Conservation (phyloP, 768 basidiomycete species). For the Sporobolomyces phaffii region DNA sequence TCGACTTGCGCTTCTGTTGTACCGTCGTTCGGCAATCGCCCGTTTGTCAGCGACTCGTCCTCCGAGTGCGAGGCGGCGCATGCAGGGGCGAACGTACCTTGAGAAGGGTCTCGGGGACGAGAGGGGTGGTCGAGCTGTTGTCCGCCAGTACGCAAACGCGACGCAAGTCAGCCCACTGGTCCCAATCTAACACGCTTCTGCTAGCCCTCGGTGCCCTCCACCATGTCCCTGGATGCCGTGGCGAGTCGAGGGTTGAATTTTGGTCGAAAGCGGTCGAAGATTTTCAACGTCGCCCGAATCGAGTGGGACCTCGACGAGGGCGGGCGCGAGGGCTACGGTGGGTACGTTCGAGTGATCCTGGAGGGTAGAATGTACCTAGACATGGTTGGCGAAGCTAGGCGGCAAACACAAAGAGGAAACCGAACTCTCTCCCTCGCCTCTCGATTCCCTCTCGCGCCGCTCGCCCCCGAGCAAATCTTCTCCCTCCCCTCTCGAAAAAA, state of each 20-base stretch:
- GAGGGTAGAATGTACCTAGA: slow-evolving; percentile 3
- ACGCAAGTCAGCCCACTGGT: neutral
- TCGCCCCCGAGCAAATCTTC: neutral
- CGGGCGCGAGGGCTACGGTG: neutral
- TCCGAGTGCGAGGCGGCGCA: neutral
- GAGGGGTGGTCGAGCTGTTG: slow-evolving; percentile 34
- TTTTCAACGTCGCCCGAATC: neutral
- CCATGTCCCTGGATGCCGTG: neutral
- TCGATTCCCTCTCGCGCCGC: neutral
- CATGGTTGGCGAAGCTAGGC: slow-evolving; percentile 22
- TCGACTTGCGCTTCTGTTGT: slow-evolving; percentile 52
- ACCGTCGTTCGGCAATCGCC: neutral
- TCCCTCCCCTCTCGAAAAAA: neutral
- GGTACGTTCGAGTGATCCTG: neutral
- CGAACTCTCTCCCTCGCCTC: neutral
- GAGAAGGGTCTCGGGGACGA: slow-evolving; percentile 51
- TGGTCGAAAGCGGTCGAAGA: too few species aligned
- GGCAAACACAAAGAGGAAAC: slow-evolving; percentile 11
- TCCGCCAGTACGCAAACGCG: too few species aligned
- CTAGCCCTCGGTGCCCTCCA: neutral
- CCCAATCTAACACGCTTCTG: neutral
- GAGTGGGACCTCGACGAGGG: too few species aligned
- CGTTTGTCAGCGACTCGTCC: neutral
- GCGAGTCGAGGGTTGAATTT: too few species aligned
- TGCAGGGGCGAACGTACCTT: slow-evolving; percentile 34